Conservation (phyloP, 1,284 basidiomycete genomes). For the Ceratobasidium sp. region DNA sequence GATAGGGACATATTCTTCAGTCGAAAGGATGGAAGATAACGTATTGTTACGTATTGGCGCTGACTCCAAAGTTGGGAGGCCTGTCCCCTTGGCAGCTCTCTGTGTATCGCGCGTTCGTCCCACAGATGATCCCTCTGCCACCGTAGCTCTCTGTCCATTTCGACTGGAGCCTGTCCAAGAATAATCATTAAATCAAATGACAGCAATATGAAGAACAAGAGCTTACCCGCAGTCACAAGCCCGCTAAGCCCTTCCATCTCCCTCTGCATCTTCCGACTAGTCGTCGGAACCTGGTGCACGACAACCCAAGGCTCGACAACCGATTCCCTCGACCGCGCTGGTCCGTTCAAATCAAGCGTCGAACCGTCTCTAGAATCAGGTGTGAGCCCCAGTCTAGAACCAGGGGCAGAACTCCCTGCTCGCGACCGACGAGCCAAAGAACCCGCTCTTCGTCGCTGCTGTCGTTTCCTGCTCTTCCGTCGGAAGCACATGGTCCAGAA, state of each 20-base stretch:
- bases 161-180: no score
- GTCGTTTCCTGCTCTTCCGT: not conserved
- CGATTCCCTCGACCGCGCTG: not conserved
- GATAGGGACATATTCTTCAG: not conserved
- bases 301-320: constrained; percentile 1
- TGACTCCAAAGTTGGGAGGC: no score
- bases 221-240: not conserved
- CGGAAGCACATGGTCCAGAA: not conserved
- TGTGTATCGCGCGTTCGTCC: no score
- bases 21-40: not conserved
- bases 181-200: no score
- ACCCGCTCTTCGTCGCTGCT: not conserved
- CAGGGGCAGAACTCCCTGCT: not conserved
- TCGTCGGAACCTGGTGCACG: not conserved
- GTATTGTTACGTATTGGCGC: no score
- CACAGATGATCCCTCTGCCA: no score
- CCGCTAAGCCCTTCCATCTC: not conserved
- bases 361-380: not conserved
- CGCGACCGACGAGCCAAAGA: not conserved
- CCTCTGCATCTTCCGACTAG: constrained; percentile 5
- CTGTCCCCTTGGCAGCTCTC: no score
- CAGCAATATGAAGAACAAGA: no score
- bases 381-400: not conserved
- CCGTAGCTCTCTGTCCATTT: no score
- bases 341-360: not conserved